Percentiles rank a stretch among this genome's conserved stretches.
These are phyloP conservation scores for Rusavskia elegans DNA, from an alignment of 495 filamentous ascomycete genomes.

Conservation along the genomic window DNA sequence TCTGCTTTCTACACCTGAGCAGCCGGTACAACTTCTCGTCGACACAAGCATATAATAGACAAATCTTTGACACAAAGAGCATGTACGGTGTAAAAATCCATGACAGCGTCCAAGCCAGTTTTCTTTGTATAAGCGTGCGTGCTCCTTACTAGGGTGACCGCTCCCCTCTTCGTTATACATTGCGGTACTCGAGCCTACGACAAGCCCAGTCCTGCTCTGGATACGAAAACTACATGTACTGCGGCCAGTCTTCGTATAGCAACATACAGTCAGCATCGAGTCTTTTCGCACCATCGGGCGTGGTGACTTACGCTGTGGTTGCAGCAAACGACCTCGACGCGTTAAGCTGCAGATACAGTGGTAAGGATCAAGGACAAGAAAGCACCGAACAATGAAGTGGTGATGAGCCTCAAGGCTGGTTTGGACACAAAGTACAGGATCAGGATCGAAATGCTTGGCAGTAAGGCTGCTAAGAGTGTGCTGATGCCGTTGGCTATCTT, in stretches of 20 bases:
- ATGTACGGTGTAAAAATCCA: too few relatives aligned
- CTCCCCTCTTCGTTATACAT: too few relatives aligned
- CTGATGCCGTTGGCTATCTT: neutral
- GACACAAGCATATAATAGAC: too few relatives aligned
- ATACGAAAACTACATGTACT: neutral
- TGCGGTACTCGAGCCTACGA: too few relatives aligned
- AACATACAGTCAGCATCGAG: neutral
- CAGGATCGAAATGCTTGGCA: neutral
- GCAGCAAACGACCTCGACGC: conserved; percentile 21
- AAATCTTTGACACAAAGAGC: too few relatives aligned
- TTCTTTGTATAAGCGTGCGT: too few relatives aligned
- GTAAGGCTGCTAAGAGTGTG: neutral
- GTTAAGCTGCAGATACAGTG: conserved; percentile 14
- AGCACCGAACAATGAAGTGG: conserved; percentile 17
- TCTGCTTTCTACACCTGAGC: too few relatives aligned
- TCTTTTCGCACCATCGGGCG: too few relatives aligned
- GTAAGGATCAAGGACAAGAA: conserved; percentile 16
- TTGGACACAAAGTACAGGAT: conserved; percentile 13
- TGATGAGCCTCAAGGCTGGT: conserved; percentile 8
- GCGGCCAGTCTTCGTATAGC: neutral
- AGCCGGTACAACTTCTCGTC: too few relatives aligned
- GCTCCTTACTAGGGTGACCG: too few relatives aligned
- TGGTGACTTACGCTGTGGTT: conserved; percentile 13
- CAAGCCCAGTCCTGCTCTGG: too few relatives aligned
- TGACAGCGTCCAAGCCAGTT: too few relatives aligned